Evolutionary conservation across 1,284 basidiomycete genomes (phyloP).

Genomic region (Cystodermella granulosa): DNA sequence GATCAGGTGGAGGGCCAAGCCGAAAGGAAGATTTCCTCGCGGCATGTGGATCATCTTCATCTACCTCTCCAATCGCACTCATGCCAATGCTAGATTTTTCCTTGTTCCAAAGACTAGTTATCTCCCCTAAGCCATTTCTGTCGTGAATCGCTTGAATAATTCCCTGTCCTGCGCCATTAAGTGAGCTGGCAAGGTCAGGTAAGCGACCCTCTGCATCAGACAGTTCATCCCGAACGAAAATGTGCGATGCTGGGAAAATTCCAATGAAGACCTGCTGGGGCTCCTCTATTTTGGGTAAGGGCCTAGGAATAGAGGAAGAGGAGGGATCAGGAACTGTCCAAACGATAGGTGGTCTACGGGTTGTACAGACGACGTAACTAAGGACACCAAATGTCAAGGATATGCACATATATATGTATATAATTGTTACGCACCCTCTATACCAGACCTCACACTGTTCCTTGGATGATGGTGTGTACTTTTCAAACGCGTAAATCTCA

Average conservation of each 20-base stretch:
- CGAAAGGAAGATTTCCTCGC: slow-evolving; percentile 57
- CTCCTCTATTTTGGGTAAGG: slow-evolving; percentile 61
- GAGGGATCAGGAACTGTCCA: slow-evolving; percentile 50
- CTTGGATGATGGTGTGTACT: slow-evolving; percentile 68
- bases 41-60: slow-evolving; percentile 53
- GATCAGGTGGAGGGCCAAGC: slow-evolving; percentile 67
- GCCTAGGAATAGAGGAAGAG: slow-evolving; percentile 52
- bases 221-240: slow-evolving; percentile 83
- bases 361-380: slow-evolving; percentile 86
- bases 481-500: slow-evolving; percentile 94
- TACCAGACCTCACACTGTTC: slow-evolving; percentile 77
- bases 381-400: slow-evolving; percentile 7
- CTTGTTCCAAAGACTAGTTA: slow-evolving; percentile 42
- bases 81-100: slow-evolving; percentile 51
- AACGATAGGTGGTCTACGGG: slow-evolving; percentile 61
- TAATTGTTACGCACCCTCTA: slow-evolving; percentile 63
- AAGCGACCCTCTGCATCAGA: slow-evolving; percentile 86
- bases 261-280: slow-evolving; percentile 89
- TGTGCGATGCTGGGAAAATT: slow-evolving; percentile 90
- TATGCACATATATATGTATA: slow-evolving; percentile 9
- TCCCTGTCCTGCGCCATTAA: slow-evolving; percentile 35
- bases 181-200: slow-evolving; percentile 57
- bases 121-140: slow-evolving; percentile 41
- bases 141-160: slow-evolving; percentile 26
- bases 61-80: slow-evolving; percentile 69